Percentiles rank a stretch among this genome's conserved stretches.
These are phyloP conservation scores for Pseudogymnoascus sp. DNA, from an alignment of 2,329 filamentous ascomycete species.

Conservation along the genomic window DNA sequence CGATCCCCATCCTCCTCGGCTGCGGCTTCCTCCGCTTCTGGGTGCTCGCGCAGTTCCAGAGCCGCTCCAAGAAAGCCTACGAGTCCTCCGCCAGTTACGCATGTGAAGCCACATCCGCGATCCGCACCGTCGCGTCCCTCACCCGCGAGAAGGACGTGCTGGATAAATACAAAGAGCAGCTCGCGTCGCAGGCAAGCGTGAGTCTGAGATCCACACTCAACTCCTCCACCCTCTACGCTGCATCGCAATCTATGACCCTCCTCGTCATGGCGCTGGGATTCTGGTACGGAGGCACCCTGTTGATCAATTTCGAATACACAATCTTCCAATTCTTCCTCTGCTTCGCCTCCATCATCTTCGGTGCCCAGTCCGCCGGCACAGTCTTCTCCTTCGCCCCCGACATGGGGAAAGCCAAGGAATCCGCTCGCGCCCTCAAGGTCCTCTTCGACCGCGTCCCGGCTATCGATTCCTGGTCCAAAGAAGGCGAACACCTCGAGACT, in stretches of 20 bases:
- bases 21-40: constrained; percentile 87
- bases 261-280: constrained; percentile 80
- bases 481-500: constrained; percentile 53
- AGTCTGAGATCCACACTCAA: constrained; percentile 67
- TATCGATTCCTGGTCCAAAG: constrained; percentile 73
- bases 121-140: constrained; percentile 85
- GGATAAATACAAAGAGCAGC: constrained; percentile 57
- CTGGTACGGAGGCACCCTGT: constrained; percentile 80
- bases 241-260: constrained; percentile 77
- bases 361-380: constrained; percentile 81
- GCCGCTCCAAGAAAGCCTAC: constrained; percentile 71
- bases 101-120: constrained; percentile 87
- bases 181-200: constrained; percentile 57
- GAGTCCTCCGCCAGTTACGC: constrained; percentile 76
- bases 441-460: constrained; percentile 75
- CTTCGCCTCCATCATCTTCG: constrained; percentile 82
- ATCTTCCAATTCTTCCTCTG: constrained; percentile 89
- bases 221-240: constrained; percentile 72
- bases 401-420: constrained; percentile 86
- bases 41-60: constrained; percentile 71
- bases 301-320: constrained; percentile 61
- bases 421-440: constrained; percentile 69
- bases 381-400: constrained; percentile 87
- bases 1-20: constrained; percentile 66
- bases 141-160: constrained; percentile 81